A percentile compares a stretch with the other conserved stretches of the same genome.
Conservation (phyloP, 2,329 filamentous ascomycete species). For the Aureobasidium sp. region DNA sequence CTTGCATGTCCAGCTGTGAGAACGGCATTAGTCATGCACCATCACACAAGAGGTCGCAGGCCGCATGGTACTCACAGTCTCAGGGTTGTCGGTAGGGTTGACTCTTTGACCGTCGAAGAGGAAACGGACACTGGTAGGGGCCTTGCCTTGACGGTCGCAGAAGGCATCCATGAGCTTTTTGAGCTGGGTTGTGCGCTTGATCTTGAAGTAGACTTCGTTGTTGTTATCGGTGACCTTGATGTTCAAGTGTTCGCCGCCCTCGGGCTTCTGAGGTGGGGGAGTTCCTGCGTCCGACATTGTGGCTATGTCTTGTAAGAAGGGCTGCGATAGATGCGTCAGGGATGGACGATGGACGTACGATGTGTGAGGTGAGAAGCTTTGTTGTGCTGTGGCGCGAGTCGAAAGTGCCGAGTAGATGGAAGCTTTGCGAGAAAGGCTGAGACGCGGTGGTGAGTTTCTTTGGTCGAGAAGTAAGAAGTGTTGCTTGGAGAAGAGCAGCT, state of each 20-base stretch:
- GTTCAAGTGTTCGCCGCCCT: constrained; percentile 75
- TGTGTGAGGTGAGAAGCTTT: constrained; percentile 3
- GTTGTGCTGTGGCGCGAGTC: constrained; percentile 6
- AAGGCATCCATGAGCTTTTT: constrained; percentile 99
- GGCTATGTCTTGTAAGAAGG: constrained; percentile 37
- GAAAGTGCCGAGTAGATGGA: neutral
- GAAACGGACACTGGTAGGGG: constrained; percentile 76
- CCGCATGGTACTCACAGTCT: constrained; percentile 60
- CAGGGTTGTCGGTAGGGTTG: constrained; percentile 80
- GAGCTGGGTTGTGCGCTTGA: constrained; percentile 90
- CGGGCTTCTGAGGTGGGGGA: constrained; percentile 33
- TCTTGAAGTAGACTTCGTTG: constrained; percentile 99
- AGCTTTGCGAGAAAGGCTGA: neutral
- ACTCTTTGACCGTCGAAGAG: constrained; percentile 94
- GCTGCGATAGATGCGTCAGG: constrained; percentile 1
- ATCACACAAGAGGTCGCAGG: neutral
- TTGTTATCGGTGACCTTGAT: constrained; percentile 99
- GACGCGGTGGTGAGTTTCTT: neutral
- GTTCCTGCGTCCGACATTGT: constrained; percentile 45
- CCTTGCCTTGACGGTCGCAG: constrained; percentile 92
- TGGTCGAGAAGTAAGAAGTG: neutral
- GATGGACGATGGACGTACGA: neutral
- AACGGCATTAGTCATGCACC: neutral
- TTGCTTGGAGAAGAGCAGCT: neutral
- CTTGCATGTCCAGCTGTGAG: constrained; percentile 83